Conservation (phyloP, 768 basidiomycete genomes). For the Russula sp. region DNA sequence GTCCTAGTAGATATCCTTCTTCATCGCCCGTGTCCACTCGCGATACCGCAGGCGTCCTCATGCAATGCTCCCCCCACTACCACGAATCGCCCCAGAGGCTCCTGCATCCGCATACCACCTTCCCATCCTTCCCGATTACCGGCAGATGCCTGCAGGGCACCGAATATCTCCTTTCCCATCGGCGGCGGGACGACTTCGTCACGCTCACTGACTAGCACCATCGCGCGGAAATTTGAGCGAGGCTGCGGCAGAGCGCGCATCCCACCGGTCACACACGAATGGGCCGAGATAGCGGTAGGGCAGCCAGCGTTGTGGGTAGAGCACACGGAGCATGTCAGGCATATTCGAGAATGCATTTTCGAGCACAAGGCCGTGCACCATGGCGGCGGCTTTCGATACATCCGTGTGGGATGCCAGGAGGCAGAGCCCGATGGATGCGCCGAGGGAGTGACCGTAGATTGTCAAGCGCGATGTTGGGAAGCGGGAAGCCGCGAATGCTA, state of each 20-base stretch:
- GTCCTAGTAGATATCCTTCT: not conserved
- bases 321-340: constrained; percentile 45
- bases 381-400: not conserved
- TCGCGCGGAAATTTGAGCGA: constrained; percentile 30
- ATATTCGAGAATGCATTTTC: constrained; percentile 53
- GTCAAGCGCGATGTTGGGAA: constrained; percentile 40
- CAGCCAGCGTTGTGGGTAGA: constrained; percentile 49
- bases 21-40: constrained; percentile 36
- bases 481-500: constrained; percentile 36
- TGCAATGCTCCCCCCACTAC: constrained; percentile 39
- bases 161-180: constrained; percentile 40
- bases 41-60: constrained; percentile 40
- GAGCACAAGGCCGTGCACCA: constrained; percentile 42
- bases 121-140: not conserved
- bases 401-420: constrained; percentile 35
- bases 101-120: not conserved
- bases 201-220: constrained; percentile 43
- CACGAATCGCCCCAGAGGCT: constrained; percentile 28
- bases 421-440: constrained; percentile 45
- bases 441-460: constrained; percentile 50
- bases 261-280: constrained; percentile 48
- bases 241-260: constrained; percentile 39
- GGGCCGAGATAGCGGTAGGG: constrained; percentile 50
- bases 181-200: constrained; percentile 47
- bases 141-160: constrained; percentile 12